phyloP scores from a whole-genome alignment of 1,284 basidiomycete genomes.

The Rhodotorula sp. region DNA sequence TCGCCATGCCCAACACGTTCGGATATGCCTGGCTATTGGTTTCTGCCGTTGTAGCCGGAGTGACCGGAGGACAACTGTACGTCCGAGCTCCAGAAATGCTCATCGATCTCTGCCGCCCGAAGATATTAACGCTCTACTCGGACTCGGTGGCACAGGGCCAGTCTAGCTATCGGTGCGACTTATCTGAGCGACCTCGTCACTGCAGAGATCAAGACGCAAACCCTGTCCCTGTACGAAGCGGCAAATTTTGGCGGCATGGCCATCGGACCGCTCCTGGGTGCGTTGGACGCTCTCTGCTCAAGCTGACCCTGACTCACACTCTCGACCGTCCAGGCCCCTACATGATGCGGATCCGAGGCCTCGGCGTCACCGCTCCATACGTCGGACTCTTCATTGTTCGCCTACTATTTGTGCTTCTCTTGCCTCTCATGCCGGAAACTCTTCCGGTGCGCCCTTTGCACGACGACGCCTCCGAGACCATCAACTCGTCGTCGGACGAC shows the following conservation, averaged over 20 bases:
- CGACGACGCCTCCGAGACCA: not conserved
- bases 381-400: not conserved
- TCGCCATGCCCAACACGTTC: conserved; percentile 14
- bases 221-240: conserved; percentile 22
- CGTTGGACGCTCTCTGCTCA: too few species aligned
- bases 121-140: too few species aligned
- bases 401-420: not conserved
- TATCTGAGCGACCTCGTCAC: conserved; percentile 31
- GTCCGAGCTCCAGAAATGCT: not conserved
- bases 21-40: conserved; percentile 11
- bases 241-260: conserved; percentile 20
- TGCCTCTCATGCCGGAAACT: conserved; percentile 36
- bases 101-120: not conserved
- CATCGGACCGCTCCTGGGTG: conserved; percentile 25
- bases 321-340: conserved; percentile 5
- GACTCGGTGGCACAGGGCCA: conserved; percentile 4
- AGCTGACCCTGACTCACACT: too few species aligned
- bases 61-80: conserved; percentile 22
- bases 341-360: conserved; percentile 12
- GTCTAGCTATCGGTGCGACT: conserved; percentile 11
- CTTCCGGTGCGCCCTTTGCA: conserved; percentile 5
- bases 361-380: conserved; percentile 15
- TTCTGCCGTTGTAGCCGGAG: conserved; percentile 15
- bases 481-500: not conserved
- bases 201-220: conserved; percentile 16